These are phyloP conservation scores for Lichtheimia corymbifera DNA, from an alignment of 371 early-diverging fungal species.

Conservation along the genomic window DNA sequence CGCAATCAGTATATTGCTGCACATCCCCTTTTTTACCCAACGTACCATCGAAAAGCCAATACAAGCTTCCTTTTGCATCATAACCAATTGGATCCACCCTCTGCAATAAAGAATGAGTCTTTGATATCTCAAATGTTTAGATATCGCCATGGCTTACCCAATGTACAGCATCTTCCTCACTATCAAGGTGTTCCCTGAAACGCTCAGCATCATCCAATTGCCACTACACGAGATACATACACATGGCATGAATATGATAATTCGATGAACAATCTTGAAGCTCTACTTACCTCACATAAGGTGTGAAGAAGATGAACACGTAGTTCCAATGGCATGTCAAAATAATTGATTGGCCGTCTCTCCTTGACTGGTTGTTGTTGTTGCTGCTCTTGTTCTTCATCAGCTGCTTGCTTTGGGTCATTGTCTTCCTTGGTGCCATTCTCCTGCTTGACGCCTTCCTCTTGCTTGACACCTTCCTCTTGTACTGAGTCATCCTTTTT, in stretches of 20 bases:
- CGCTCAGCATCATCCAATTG: constrained; percentile 70
- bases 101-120: neutral
- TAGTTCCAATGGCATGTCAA: neutral
- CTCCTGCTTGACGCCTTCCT: neutral
- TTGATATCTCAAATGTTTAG: neutral
- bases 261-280: neutral
- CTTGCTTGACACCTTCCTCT: constrained; percentile 2
- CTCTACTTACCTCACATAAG: constrained; percentile 44
- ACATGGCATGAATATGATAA: too few relatives aligned
- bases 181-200: constrained; percentile 56
- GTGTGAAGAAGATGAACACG: constrained; percentile 43
- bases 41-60: constrained; percentile 80
- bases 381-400: constrained; percentile 11
- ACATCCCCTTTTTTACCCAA: neutral
- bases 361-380: constrained; percentile 3
- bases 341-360: neutral
- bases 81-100: constrained; percentile 78
- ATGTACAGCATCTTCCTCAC: constrained; percentile 61
- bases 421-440: neutral
- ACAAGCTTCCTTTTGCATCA: constrained; percentile 67
- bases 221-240: constrained; percentile 44
- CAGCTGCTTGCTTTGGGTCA: neutral
- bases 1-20: too few relatives aligned
- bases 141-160: constrained; percentile 49
- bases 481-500: too few relatives aligned